phyloP scores from a whole-genome alignment of 208 protist species.

The Crithidia acanthocephali region DNA sequence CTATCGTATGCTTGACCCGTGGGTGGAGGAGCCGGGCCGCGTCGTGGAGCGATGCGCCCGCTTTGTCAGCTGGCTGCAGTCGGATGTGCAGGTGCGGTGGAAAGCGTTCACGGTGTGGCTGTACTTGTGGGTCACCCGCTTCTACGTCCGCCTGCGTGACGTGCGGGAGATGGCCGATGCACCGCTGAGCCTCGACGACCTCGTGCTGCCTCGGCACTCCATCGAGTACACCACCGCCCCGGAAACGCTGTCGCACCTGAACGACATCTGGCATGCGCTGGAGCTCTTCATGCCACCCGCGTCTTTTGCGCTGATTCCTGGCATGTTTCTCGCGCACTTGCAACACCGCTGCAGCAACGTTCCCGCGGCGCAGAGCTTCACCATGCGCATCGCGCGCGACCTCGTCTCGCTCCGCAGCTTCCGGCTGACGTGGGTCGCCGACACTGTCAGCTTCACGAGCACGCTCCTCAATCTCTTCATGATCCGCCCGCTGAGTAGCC shows the following conservation, averaged over 20 bases:
- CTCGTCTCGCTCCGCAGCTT: conserved; percentile 17
- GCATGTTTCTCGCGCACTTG: conserved; percentile 15
- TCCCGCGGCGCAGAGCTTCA: background rate
- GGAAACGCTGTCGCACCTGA: conserved; percentile 7
- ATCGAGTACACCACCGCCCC: background rate
- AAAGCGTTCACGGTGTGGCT: conserved; percentile 27
- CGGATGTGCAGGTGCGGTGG: conserved; percentile 19
- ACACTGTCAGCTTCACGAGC: conserved; percentile 24
- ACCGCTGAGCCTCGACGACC: background rate
- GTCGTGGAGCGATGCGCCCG: conserved; percentile 11
- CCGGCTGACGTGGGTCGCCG: conserved; percentile 24
- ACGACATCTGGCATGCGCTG: conserved; percentile 6
- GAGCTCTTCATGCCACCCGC: conserved; percentile 16
- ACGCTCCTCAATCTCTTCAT: conserved; percentile 33
- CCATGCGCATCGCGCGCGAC: conserved; percentile 7
- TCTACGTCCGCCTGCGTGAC: conserved; percentile 17
- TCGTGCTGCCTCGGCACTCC: background rate
- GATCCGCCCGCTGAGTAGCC: background rate
- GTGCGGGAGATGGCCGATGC: background rate
- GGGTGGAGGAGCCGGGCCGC: background rate
- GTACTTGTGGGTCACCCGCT: conserved; percentile 28
- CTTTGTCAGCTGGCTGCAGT: conserved; percentile 24
- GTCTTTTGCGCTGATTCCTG: conserved; percentile 12
- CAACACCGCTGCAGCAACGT: conserved; percentile 24
- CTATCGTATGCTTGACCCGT: background rate